phyloP scores from a whole-genome alignment of 2,329 filamentous ascomycete species.

The Fonsecaea nubica region DNA sequence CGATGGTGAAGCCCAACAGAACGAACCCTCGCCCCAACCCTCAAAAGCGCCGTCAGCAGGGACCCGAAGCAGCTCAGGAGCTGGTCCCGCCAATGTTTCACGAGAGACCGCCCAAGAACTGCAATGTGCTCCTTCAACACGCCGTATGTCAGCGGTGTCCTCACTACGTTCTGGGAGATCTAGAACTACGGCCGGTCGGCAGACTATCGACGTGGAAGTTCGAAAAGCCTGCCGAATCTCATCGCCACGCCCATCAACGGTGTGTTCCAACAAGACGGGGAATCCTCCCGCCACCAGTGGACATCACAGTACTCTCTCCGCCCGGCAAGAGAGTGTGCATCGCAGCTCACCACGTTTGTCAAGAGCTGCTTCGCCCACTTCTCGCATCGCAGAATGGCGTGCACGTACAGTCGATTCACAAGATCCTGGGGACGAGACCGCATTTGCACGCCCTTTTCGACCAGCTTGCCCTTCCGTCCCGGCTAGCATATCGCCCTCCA shows the following conservation, averaged over 20 bases:
- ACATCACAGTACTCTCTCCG: background rate
- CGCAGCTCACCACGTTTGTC: background rate
- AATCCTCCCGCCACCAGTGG: background rate
- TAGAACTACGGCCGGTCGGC: background rate
- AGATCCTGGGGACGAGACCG: background rate
- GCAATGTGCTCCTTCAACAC: background rate
- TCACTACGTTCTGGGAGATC: background rate
- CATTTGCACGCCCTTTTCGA: background rate
- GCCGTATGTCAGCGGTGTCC: background rate
- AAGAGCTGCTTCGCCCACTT: background rate
- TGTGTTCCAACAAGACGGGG: background rate
- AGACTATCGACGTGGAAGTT: background rate
- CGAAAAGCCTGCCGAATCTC: background rate
- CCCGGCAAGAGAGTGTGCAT: background rate
- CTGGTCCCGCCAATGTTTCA: background rate
- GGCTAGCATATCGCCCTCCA: background rate
- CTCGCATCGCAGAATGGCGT: background rate
- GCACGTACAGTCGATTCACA: background rate
- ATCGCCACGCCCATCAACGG: background rate
- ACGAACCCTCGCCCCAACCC: background rate
- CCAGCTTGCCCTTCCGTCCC: background rate
- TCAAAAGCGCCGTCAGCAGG: background rate
- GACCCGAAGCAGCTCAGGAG: background rate
- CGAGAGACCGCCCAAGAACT: background rate
- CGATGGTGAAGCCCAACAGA: background rate